phyloP scores from a whole-genome alignment of 495 filamentous ascomycete genomes.

The Neurospora terricola region DNA sequence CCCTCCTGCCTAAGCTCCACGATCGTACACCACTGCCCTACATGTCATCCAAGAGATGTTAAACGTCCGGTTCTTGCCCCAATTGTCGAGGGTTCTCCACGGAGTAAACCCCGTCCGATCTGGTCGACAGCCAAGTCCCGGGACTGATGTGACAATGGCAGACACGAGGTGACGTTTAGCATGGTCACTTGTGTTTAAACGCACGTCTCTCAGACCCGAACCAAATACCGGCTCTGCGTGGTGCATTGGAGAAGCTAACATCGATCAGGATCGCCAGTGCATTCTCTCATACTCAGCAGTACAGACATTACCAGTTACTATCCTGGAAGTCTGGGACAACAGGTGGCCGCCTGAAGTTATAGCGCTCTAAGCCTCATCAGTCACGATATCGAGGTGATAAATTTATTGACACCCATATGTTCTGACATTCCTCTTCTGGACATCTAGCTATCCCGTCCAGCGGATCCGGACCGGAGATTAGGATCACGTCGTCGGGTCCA shows the following conservation, averaged over 20 bases:
- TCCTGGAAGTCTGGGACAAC: neutral
- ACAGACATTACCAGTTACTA: neutral
- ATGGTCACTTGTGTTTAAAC: neutral
- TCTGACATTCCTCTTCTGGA: neutral
- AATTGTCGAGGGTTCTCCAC: neutral
- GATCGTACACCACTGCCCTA: neutral
- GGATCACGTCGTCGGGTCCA: neutral
- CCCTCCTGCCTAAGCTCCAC: neutral
- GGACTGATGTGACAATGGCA: neutral
- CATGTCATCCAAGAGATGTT: neutral
- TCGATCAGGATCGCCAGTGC: neutral
- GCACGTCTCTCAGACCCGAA: neutral
- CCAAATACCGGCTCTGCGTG: neutral
- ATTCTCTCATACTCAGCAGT: neutral
- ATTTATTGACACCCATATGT: neutral
- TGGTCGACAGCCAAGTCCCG: neutral
- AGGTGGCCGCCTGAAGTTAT: neutral
- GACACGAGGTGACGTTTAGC: neutral
- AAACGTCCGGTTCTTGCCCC: neutral
- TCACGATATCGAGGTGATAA: neutral
- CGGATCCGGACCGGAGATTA: neutral
- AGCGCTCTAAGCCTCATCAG: neutral
- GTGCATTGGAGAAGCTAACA: neutral
- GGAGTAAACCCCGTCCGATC: neutral
- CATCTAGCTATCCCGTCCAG: neutral